Base-by-base conservation (phyloP, 192 early-diverging fungal genomes). In the Spinellus fusiger region DNA sequence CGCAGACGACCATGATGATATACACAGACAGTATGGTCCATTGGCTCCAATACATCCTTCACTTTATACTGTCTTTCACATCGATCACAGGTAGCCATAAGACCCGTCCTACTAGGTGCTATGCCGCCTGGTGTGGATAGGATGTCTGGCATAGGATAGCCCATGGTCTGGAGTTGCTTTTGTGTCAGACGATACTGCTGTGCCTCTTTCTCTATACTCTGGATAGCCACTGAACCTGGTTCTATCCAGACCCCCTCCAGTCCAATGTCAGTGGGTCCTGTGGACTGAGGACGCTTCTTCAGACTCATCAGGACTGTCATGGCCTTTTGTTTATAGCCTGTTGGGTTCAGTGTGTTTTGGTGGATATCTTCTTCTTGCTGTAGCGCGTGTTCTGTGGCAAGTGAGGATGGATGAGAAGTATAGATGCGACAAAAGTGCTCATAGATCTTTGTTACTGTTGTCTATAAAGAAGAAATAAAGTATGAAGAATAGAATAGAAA, bases 351-450 rank as follows among this genome's bases (percentile, higher is more conserved):
- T 25, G 71, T 77, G 12, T 33, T 71, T 1, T 64, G 55, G 2
- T 72, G 61, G 3, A 74, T 68, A 26, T 66, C 60, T 15, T 27
- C 13, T 55, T 84, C 84, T 59, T 86, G 81, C 20, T 57, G 48
- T 3, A 73, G 25, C 9, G 88, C 77, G 54, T 87, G 80, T 9
- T 78, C 64, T 5, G 77, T 75, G 0, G 88, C 79, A 3, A 83
- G 58, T 10, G 37, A 51, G 8, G 28, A 9, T 2, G 61, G 26
- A 6, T 84, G 18, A 0, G 77, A 64, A 1, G 52, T 54, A 51
- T 86, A 89, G 25, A 89, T 85, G 13, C 88, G 80, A 4, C 53
- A 18, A 59, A 80, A 88, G 65, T 86, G 67, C 25, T 73, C 76
- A 47, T 75, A 78, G 18, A 64, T 66, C 46, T 77, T 77, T 4